Evolutionary conservation across 2,329 filamentous ascomycete genomes (phyloP), one percentile per base, ranked within the genome.

Genomic region (Penicillium sclerotiorum): DNA sequence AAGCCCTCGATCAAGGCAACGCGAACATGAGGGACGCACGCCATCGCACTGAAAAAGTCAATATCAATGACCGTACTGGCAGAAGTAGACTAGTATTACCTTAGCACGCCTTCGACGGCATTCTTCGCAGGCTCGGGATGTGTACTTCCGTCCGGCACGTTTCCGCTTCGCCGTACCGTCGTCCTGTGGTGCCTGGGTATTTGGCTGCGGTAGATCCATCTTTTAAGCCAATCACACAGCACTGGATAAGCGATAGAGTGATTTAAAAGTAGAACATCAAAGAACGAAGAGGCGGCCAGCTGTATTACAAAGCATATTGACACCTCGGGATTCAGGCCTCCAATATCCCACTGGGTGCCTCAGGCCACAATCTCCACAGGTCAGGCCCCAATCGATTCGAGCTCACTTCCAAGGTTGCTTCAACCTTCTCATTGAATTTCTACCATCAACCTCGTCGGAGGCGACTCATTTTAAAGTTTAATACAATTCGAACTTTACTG

Each of bases 61-160:
- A 21, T 39, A 9, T 49, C 33, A 47, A 39, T 12, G 12, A 9
- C n/a, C 6, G 8, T 4, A 20, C 32, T 36, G 28, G 18, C 11
- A 5, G 18, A 11, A 9, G 4, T 7, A 4, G 22, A 23, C 18
- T 17, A 27, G 22, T 12, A 27, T 57, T 50, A 70, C 70, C 64
- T 73, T 72, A 18, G 66, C 64, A 44, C 68, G 58, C 23, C 70
- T 65, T 17, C 68, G 64, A 5, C 70, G 68, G 46, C 70, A 73
- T 52, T 66, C 64, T 43, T 73, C 64, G 37, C 70, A 73, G 3
- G 71, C 70, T 28, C 64, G 64, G 15, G 60, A 61, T 2, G 57
- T 65, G 52, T 65, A 63, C 35, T 61, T 64, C 23, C 61, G 55
- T 13, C 52, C 53, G 2, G 55, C 27, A 30, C 57, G 55, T 39